Percentiles rank a stretch among this genome's conserved stretches.
These are phyloP conservation scores for Carex parvula DNA, from an alignment of 176 grass and related monocot genomes.

Conservation along the genomic window DNA sequence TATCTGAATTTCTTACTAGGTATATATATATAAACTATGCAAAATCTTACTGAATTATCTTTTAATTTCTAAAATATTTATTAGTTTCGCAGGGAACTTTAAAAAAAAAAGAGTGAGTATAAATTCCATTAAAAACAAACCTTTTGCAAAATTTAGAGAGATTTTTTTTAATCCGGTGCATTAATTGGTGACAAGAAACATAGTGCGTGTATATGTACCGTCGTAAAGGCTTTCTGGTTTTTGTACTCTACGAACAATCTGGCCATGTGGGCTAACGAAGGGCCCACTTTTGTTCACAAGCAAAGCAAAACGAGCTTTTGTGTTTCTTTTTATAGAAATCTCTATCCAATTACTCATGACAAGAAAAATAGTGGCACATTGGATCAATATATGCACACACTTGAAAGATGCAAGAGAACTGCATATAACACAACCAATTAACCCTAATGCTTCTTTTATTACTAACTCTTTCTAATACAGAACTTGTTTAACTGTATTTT, in stretches of 20 bases:
- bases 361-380: not conserved
- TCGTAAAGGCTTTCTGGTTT: conserved; percentile 8
- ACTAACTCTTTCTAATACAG: conserved; percentile 5
- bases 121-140: not conserved
- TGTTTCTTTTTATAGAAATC: not conserved
- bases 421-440: not conserved
- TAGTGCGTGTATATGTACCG: not conserved
- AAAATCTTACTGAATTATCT: not conserved
- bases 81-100: not conserved
- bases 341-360: not conserved
- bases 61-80: not conserved
- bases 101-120: not conserved
- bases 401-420: not conserved
- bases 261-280: conserved; percentile 14
- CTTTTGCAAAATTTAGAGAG: not conserved
- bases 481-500: not conserved
- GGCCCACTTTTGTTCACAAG: conserved; percentile 2
- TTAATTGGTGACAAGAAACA: not conserved
- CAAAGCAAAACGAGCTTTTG: not conserved
- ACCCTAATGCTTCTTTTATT: not conserved
- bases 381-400: not conserved
- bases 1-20: conserved; percentile 98
- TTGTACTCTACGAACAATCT: not conserved
- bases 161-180: conserved; percentile 3
- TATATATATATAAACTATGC: conserved; percentile 22